Base-by-base conservation (phyloP, 768 basidiomycete genomes). In the Pholiota molesta region DNA sequence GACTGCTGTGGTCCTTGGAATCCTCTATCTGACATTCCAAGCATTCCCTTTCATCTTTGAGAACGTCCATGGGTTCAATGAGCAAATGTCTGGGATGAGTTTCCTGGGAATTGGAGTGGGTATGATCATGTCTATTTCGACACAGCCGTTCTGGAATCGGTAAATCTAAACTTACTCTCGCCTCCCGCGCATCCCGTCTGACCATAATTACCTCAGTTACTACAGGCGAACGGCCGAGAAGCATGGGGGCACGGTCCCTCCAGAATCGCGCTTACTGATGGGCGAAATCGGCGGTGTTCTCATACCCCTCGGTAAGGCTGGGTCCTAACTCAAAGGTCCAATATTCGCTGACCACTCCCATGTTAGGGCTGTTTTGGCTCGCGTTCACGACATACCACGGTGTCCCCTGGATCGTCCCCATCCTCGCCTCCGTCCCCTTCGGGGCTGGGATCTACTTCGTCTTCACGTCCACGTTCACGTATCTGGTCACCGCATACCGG, bases 381-480 rank as follows among this genome's bases (percentile, higher is more conserved):
- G 87, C 87, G 0, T 89, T 87, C 74, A 81, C 76, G 17, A 83
- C 77, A 5, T 76, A 75, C 55, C 78, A 78, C 1, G 66, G 69
- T 4, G 74, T 88, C 0, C 89, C 82, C 63, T 90, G 87, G 86
- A 85, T 90, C 29, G 81, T 84, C 0, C 86, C 88, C 10, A 85
- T 91, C 67, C 72, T 91, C 29, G 85, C 83, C 2, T 86, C 84
- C 3, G 70, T 86, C 1, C 88, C 88, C 0, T 91, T 91, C 66
- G 90, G 90, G 2, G 63, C 77, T 1, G 86, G 87, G 2, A 75
- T 82, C 1, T 90, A 88, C 67, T 91, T 84, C 64, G 84, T 86
- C 44, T 94, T 89, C 75, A 86, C 87, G 0, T 83, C 84, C 8
- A 85, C 85, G 3, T 91, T 90, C 74, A 88, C 85, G 5, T 91